Percentiles rank a stretch among this genome's conserved stretches.
These are phyloP conservation scores for Colletotrichum siamense DNA, from an alignment of 2,329 filamentous ascomycete genomes.

Conservation along the genomic window DNA sequence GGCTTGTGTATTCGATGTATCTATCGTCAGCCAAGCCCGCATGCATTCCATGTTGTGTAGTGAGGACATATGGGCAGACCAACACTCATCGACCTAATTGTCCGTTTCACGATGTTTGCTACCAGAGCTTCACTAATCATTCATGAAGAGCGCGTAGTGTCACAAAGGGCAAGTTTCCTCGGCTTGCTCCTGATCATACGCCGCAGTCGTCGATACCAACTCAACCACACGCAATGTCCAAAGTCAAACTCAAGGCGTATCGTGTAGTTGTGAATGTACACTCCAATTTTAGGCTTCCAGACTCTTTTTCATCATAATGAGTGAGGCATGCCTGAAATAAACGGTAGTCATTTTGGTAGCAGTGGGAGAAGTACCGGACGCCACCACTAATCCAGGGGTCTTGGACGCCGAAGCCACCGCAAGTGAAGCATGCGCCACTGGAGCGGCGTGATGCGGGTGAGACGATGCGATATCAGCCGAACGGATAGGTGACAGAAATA, in stretches of 20 bases:
- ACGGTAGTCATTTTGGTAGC: not conserved
- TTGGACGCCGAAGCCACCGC: not conserved
- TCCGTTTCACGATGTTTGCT: not conserved
- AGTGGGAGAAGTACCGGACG: not conserved
- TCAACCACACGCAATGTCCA: not conserved
- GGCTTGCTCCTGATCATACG: not conserved
- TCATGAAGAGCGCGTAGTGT: not conserved
- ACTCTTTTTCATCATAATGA: not conserved
- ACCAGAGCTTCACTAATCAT: not conserved
- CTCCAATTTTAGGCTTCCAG: not conserved
- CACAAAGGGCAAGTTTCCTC: not conserved
- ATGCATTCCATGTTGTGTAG: not conserved
- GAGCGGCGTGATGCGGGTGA: not conserved
- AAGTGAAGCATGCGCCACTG: not conserved
- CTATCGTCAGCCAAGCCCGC: not conserved
- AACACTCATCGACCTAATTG: not conserved
- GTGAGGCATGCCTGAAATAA: fast-evolving
- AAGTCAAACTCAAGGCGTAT: not conserved
- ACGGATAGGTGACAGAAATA: not conserved
- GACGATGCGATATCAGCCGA: not conserved
- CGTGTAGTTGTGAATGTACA: not conserved
- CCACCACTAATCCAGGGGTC: not conserved
- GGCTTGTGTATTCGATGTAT: not conserved
- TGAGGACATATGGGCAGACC: not conserved
- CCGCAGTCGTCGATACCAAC: not conserved